Evolutionary conservation across 331 rosid species (phyloP).

Genomic region (Prunus yedoensis): DNA sequence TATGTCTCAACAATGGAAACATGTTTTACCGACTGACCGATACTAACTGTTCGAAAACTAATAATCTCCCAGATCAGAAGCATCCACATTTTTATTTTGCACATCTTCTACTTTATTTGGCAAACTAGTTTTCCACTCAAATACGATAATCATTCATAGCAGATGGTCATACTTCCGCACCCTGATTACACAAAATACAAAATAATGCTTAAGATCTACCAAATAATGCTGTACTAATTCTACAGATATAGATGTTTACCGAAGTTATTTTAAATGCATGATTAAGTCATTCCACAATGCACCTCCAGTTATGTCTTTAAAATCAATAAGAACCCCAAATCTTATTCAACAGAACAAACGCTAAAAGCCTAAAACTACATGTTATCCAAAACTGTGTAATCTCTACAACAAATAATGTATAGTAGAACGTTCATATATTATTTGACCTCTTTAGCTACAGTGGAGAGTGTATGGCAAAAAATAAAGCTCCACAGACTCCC

Average conservation of each 20-base stretch:
- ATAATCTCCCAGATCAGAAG: background rate
- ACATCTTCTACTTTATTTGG: too few relatives aligned
- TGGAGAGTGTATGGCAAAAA: too few relatives aligned
- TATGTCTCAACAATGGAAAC: background rate
- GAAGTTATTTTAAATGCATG: too few relatives aligned
- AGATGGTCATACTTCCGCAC: background rate
- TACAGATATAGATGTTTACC: too few relatives aligned
- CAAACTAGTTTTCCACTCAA: background rate
- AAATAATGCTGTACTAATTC: too few relatives aligned
- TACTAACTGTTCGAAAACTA: background rate
- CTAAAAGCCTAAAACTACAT: background rate
- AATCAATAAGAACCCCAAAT: background rate
- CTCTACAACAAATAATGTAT: background rate
- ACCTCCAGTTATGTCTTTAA: background rate
- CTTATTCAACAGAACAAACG: background rate
- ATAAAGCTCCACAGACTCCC: too few relatives aligned
- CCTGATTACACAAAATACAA: background rate
- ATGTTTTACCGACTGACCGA: background rate
- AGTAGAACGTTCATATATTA: too few relatives aligned
- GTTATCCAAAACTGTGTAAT: background rate
- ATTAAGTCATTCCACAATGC: background rate
- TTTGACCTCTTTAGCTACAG: too few relatives aligned
- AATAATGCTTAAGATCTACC: background rate
- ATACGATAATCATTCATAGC: background rate
- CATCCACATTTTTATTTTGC: too few relatives aligned